phyloP scores from a whole-genome alignment of 768 basidiomycete genomes.

The Psilocybe subaeruginosa region DNA sequence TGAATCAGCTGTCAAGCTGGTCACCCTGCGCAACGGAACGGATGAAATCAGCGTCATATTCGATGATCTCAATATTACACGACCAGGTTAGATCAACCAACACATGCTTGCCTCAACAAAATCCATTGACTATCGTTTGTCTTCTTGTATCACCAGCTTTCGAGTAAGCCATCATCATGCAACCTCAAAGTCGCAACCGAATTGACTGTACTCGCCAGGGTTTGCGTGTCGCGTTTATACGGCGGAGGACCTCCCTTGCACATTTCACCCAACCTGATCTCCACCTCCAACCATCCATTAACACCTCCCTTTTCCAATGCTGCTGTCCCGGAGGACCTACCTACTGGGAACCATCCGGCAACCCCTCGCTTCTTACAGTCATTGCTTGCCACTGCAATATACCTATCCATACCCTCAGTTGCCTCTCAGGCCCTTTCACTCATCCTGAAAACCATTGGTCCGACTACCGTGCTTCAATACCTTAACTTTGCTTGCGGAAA shows the following conservation, averaged over 20 bases:
- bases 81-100: slow-evolving; percentile 61
- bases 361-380: slow-evolving; percentile 84
- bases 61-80: slow-evolving; percentile 87
- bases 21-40: slow-evolving; percentile 28
- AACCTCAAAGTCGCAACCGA: neutral
- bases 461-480: slow-evolving; percentile 75
- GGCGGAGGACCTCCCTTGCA: slow-evolving; percentile 81
- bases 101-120: neutral
- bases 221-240: slow-evolving; percentile 87
- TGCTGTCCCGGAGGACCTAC: slow-evolving; percentile 32
- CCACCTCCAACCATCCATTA: slow-evolving; percentile 70
- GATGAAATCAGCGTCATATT: slow-evolving; percentile 74
- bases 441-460: slow-evolving; percentile 76
- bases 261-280: slow-evolving; percentile 64
- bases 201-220: slow-evolving; percentile 40
- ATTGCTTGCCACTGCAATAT: slow-evolving; percentile 84
- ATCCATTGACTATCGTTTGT: slow-evolving; percentile 15
- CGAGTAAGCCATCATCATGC: slow-evolving; percentile 61
- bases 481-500: slow-evolving; percentile 82
- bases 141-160: slow-evolving; percentile 57
- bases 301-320: slow-evolving; percentile 62
- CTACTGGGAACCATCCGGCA: slow-evolving; percentile 68
- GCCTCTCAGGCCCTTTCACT: slow-evolving; percentile 75
- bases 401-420: slow-evolving; percentile 79
- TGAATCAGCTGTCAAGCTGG: slow-evolving; percentile 52